Percentiles rank a stretch among this genome's conserved stretches.
These are phyloP conservation scores for Epichloe aotearoae DNA, from an alignment of 2,329 filamentous ascomycete genomes.

Conservation along the genomic window DNA sequence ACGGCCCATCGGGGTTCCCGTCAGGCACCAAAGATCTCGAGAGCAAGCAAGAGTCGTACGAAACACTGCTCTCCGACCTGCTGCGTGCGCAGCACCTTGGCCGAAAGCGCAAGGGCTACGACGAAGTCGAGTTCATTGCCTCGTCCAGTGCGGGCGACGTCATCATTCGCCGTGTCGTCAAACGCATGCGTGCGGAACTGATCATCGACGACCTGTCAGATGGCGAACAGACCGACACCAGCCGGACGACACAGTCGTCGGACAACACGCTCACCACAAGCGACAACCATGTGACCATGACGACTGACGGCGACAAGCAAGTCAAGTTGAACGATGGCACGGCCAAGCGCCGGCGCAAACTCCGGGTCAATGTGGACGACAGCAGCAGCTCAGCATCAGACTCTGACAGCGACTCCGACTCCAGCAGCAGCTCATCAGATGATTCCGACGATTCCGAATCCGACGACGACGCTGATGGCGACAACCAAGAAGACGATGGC, in stretches of 20 bases:
- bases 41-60: slow-evolving; percentile 38
- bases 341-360: slow-evolving; percentile 39
- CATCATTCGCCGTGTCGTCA: slow-evolving; percentile 42
- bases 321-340: slow-evolving; percentile 32
- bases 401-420: slow-evolving; percentile 16
- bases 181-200: slow-evolving; percentile 49
- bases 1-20: slow-evolving; percentile 34
- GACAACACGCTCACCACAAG: slow-evolving; percentile 15
- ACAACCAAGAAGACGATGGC: slow-evolving; percentile 7
- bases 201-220: slow-evolving; percentile 43
- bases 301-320: slow-evolving; percentile 23
- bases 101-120: slow-evolving; percentile 36
- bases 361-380: slow-evolving; percentile 32
- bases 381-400: slow-evolving; percentile 24
- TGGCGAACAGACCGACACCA: slow-evolving; percentile 26
- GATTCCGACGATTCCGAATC: slow-evolving; percentile 16
- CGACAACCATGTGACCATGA: slow-evolving; percentile 13
- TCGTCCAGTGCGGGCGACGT: slow-evolving; percentile 34
- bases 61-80: slow-evolving; percentile 40
- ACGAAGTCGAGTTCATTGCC: slow-evolving; percentile 38
- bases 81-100: slow-evolving; percentile 21
- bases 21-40: slow-evolving; percentile 34
- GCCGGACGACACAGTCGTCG: slow-evolving; percentile 18
- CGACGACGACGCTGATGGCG: slow-evolving; percentile 12
- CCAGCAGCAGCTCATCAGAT: slow-evolving; percentile 25